Base-by-base conservation (phyloP, 1,284 basidiomycete species). In the Ganoderma resinaceum region DNA sequence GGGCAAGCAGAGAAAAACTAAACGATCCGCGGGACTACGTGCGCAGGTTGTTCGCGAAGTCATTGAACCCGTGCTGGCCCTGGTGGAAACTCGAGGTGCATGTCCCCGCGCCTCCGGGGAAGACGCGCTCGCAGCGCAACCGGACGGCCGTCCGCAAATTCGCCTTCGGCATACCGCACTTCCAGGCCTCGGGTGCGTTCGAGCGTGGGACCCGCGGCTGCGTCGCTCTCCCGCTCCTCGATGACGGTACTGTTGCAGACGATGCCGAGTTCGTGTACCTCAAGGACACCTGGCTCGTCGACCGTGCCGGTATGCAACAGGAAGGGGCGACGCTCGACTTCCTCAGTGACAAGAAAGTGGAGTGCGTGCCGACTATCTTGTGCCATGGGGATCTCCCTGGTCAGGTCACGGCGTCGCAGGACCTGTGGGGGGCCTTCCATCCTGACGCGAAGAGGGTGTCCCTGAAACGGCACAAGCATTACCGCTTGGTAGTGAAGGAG, bases 261-360 rank as follows among this genome's bases (percentile, higher is more conserved):
- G 43, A 42, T 9, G 60, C 38, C 20, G 40, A 62, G 3, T 65
- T 73, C 4, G 72, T 75, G 38, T 76, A 73, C 55, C 62, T 77
- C 43, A 78, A 78, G 67, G 77, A 78, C 53, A 66, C 68, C 3
- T 78, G 77, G 77, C 65, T 77, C 2, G 64, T 72, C 31, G 65
- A 71, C 12, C 35, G 66, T 20, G 42, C 52, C 18, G 69, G 63
- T 2, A 64, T 75, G 31, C 29, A 66, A 5, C 61, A 67, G 7
- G 79, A 78, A 46, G 74, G 72, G 23, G 58, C 65, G 1, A 70
- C 74, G 3, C 76, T 78, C 42, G 60, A 65, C 11, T 26, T 59
- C 3, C 70, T 79, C 1, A 59, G 75, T 20, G 5, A 37, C 1
- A 37, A 69, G 1, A 35, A 61, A 0, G 74, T 77, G 12, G 65